Base-by-base conservation (phyloP, 805 yeast species). In the Wickerhamomyces tratensis region DNA sequence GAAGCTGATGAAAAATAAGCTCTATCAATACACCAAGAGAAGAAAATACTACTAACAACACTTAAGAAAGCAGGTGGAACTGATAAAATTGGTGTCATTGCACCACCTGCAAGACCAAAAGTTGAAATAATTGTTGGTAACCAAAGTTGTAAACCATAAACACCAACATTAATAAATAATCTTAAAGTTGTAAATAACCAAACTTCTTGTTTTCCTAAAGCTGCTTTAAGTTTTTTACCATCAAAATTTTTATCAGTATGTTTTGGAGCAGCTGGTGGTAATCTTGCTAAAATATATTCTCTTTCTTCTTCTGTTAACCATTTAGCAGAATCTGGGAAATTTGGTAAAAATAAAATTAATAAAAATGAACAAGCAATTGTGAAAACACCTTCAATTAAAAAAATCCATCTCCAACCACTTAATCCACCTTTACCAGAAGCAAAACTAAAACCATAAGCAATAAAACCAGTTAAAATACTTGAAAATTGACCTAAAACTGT, bases 401-500 rank as follows among this genome's bases (percentile, higher is more conserved):
- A 52, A 42, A 50, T 42, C 52, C 52, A 52, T 42, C 44, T 40
- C 54, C 54, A 52, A 3, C 48, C 49, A 30, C 41, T 39, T 11
- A 46, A 35, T 8, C 45, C 43, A 20, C 47, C 46, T 12, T 41
- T 43, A 30, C 51, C 53, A 29, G 41, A 33, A 37, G 50, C 44
- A 39, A 39, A 43, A 20, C 46, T 40, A 13, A 52, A 39, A 2
- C 51, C 55, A 43, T 50, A 53, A 5, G 59, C 55, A n/a, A 57
- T 33, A 13, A 54, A 39, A 0, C 58, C 61, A 10, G 53, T 41
- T 10, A 57, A 38, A 11, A 56, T 51, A 25, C 51, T 51, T 14
- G 59, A 47, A 31, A 58, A 39, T 34, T 52, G 48, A 5, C 58
- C 58, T 5, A 49, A 46, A 7, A 48, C 49, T 35, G 49, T 51